Base-by-base conservation (phyloP, 2,329 filamentous ascomycete species). In the Ophiostoma montium region DNA sequence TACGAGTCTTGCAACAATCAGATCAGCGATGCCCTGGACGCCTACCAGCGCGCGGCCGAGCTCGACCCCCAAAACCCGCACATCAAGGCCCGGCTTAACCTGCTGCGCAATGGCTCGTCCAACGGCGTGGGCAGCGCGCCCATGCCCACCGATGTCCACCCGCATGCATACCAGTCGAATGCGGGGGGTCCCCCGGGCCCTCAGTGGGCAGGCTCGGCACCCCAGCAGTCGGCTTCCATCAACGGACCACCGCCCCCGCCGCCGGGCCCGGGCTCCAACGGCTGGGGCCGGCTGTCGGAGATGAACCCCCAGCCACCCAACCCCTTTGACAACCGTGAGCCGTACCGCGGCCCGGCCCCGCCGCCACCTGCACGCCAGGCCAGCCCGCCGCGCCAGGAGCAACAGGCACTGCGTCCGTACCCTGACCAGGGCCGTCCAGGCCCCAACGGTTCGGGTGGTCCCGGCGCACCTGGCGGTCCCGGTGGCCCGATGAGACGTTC, bases 1-100 rank as follows among this genome's bases (percentile, higher is more conserved):
- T 98, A 98, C 61, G 92, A 98, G 65, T 95, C 88, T 23, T 98
- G 92, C 67, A 96, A 98, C 73, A 96, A 96, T 68, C 92, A 98
- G 67, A 95, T 94, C 51, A 86, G 82, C 47, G 92, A 98, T 70
- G 92, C 92, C 1, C 74, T 96, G 41, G 92, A 98, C 65, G 92
- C 92, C 6, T 98, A 96, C 63, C 85, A 90, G 60, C 80, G 92
- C 57, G 92, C 92, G 36, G 89, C 89, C 33, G 92, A 98, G 63
- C 78, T 98, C 55, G 92, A 98, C 62, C 90, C 92, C 0, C 74
- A 72, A 53, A 96, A 98, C 62, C 85, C 86, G 35, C 90, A 96
- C 64, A 96, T 98, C 72, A 96, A 96, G 66, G 88, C 89, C 51
- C 82, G 92, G 53, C 73, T 98, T 53, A 86, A 94, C 62, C 74